A percentile compares a stretch with the other conserved stretches of the same genome.
These are phyloP conservation scores for Maudiozyma barnettii DNA, from an alignment of 805 yeast genomes.

Conservation along the genomic window DNA sequence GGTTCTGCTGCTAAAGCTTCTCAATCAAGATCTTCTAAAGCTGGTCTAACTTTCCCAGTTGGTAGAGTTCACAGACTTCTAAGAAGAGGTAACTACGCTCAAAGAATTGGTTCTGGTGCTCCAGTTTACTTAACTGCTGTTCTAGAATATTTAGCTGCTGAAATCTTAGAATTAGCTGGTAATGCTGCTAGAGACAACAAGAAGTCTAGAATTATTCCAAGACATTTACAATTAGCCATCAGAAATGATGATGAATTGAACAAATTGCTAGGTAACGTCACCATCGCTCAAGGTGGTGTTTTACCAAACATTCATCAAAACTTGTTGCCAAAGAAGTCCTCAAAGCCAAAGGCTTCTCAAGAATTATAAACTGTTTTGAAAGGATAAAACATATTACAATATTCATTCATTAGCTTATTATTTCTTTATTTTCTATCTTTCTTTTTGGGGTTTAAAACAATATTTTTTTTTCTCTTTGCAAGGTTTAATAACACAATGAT, in stretches of 20 bases:
- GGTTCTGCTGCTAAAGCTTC: constrained; percentile 91
- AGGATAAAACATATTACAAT: background rate
- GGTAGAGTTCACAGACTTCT: constrained; percentile 97
- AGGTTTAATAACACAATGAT: background rate
- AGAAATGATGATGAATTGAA: constrained; percentile 98
- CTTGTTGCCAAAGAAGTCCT: constrained; percentile 75
- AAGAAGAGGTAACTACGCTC: constrained; percentile 96
- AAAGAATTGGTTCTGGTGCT: constrained; percentile 98
- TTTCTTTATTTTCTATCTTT: background rate
- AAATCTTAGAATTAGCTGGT: constrained; percentile 96
- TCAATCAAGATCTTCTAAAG: constrained; percentile 96
- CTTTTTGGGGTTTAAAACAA: background rate
- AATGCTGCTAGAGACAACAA: constrained; percentile 99
- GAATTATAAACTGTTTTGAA: constrained; percentile 37
- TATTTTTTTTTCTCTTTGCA: background rate
- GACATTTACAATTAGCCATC: constrained; percentile 97
- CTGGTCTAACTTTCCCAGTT: constrained; percentile 98
- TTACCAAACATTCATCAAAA: constrained; percentile 93
- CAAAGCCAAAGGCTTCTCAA: constrained; percentile 55
- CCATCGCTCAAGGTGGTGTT: constrained; percentile 99
- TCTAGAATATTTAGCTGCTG: constrained; percentile 94
- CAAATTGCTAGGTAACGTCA: constrained; percentile 85
- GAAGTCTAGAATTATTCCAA: constrained; percentile 97
- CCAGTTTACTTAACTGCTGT: constrained; percentile 97
- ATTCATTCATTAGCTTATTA: background rate